A percentile compares a stretch with the other conserved stretches of the same genome.
Evolutionary conservation across 2,329 filamentous ascomycete species (phyloP).

Genomic region (Aspergillus ochraceus): DNA sequence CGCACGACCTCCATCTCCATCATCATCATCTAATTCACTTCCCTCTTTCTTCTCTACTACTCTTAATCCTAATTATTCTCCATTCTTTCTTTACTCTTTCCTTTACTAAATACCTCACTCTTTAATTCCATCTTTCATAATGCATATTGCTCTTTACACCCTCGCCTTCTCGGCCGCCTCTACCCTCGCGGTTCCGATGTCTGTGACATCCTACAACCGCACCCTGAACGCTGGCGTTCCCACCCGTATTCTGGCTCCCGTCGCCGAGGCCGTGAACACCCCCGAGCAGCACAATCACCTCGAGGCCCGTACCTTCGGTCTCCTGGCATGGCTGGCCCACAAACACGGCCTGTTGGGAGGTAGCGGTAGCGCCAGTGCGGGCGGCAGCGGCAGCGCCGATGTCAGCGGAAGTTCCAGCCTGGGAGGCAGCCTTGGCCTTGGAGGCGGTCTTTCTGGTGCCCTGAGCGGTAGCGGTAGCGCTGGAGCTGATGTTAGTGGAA

Average conservation of each 20-base stretch:
- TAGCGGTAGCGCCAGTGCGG: background rate
- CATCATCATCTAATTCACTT: background rate
- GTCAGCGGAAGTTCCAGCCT: too few species aligned
- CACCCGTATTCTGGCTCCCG: background rate
- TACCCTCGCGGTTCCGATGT: background rate
- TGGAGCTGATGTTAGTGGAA: too few species aligned
- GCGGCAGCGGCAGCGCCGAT: background rate
- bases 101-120: background rate
- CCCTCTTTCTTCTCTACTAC: background rate
- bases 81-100: background rate
- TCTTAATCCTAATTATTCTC: background rate
- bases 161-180: background rate
- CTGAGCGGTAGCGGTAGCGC: too few species aligned
- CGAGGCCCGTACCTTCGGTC: background rate
- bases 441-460: background rate
- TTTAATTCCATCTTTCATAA: background rate
- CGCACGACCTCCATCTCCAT: background rate
- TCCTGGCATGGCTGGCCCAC: background rate
- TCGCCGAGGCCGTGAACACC: background rate
- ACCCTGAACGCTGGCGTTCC: background rate
- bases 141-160: background rate
- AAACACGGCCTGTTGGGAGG: too few species aligned
- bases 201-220: background rate
- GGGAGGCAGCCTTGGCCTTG: too few species aligned
- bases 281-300: background rate